A percentile compares a stretch with the other conserved stretches of the same genome.
Evolutionary conservation across 768 basidiomycete genomes (phyloP).

Genomic region (Russula virescens): DNA sequence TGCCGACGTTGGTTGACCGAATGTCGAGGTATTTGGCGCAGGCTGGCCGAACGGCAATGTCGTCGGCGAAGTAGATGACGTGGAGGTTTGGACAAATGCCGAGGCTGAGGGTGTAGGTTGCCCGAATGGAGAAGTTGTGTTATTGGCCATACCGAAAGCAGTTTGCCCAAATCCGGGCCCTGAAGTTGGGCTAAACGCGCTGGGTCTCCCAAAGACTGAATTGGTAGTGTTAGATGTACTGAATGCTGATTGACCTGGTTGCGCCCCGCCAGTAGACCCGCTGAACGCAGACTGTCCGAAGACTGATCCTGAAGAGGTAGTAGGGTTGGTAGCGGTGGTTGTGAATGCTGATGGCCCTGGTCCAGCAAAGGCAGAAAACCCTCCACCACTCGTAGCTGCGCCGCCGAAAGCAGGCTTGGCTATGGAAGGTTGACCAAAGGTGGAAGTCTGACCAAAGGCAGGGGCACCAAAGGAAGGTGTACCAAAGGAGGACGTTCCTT

Average conservation of each 20-base stretch:
- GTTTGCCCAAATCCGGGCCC: conserved; percentile 36
- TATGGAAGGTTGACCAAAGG: conserved; percentile 28
- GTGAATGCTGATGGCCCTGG: conserved; percentile 22
- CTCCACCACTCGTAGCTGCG: conserved; percentile 5
- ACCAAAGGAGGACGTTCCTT: conserved; percentile 37
- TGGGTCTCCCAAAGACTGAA: conserved; percentile 35
- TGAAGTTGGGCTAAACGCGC: conserved; percentile 18
- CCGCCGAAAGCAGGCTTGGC: conserved; percentile 12
- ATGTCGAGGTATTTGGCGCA: conserved; percentile 29
- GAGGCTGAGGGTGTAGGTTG: conserved; percentile 9
- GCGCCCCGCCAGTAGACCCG: neutral
- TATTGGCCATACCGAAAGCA: conserved; percentile 1
- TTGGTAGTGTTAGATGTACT: conserved; percentile 24
- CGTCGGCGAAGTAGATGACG: neutral
- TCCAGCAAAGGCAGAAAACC: conserved; percentile 22
- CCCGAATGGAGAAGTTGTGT: conserved; percentile 9
- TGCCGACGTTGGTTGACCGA: conserved; percentile 31
- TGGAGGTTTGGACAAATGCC: conserved; percentile 14
- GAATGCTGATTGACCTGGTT: conserved; percentile 19
- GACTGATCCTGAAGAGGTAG: conserved; percentile 7
- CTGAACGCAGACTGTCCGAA: conserved; percentile 28
- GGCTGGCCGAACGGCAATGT: conserved; percentile 22
- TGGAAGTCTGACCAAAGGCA: conserved; percentile 28
- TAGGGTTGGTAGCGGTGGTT: conserved; percentile 1
- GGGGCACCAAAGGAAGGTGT: conserved; percentile 26